phyloP scores from a whole-genome alignment of 2,329 filamentous ascomycete species.

The Cadophora gregata region DNA sequence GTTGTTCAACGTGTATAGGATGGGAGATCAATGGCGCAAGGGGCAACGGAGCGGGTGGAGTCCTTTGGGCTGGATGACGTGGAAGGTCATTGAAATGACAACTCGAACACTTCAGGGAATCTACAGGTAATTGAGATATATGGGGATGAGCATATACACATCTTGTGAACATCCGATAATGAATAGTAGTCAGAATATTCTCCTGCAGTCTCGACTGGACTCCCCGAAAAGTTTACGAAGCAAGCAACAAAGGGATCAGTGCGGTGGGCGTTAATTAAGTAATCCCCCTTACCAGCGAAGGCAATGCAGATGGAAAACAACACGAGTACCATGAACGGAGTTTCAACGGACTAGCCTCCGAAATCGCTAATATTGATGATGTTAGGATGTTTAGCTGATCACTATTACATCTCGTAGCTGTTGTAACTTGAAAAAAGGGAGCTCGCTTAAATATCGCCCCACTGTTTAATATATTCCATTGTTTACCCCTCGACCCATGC shows the following conservation, averaged over 20 bases:
- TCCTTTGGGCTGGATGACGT: neutral
- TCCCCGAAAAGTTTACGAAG: no score
- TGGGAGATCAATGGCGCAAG: neutral
- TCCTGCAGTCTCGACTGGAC: neutral
- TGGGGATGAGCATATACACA: neutral
- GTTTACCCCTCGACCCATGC: no score
- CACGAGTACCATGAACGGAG: no score
- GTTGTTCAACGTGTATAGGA: neutral
- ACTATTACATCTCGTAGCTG: no score
- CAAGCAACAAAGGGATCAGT: no score
- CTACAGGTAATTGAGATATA: neutral
- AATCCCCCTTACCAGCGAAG: no score
- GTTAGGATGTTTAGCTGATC: no score
- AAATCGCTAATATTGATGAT: no score
- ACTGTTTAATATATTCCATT: conserved; percentile 4
- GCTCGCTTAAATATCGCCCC: neutral
- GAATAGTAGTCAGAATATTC: neutral
- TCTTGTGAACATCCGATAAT: neutral
- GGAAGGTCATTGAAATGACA: neutral
- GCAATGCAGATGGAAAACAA: no score
- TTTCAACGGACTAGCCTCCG: no score
- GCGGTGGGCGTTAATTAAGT: no score
- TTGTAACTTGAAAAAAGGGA: neutral
- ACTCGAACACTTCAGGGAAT: neutral
- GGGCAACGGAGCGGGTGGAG: neutral